Evolutionary conservation across 2,329 filamentous ascomycete species (phyloP).

Genomic region (Botrytis fragariae): DNA sequence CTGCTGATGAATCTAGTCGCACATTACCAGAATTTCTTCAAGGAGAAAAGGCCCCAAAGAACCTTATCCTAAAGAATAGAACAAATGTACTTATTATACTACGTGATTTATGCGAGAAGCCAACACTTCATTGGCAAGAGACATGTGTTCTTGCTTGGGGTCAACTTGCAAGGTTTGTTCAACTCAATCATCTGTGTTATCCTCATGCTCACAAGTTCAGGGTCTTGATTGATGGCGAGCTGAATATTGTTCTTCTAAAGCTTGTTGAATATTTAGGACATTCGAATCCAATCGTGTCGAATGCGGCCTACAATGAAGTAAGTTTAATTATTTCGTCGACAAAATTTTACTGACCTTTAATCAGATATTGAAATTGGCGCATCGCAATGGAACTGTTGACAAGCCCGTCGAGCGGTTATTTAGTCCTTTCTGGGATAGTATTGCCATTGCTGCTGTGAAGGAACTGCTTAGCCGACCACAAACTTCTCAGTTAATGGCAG

Average conservation of each 20-base stretch:
- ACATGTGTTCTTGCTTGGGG: slow-evolving; percentile 83
- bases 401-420: slow-evolving; percentile 68
- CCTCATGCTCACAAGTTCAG: slow-evolving; percentile 41
- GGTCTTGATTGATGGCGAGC: slow-evolving; percentile 73
- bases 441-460: slow-evolving; percentile 80
- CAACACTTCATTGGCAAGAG: slow-evolving; percentile 68
- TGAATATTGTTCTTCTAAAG: slow-evolving; percentile 80
- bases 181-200: not conserved
- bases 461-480: slow-evolving; percentile 80
- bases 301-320: slow-evolving; percentile 79
- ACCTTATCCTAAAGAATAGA: slow-evolving; percentile 60
- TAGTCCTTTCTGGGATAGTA: slow-evolving; percentile 81
- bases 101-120: slow-evolving; percentile 67
- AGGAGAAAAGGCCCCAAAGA: slow-evolving; percentile 39
- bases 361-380: slow-evolving; percentile 70
- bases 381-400: slow-evolving; percentile 59
- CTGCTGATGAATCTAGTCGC: slow-evolving; percentile 46
- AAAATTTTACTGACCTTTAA: not conserved
- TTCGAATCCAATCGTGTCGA: slow-evolving; percentile 73
- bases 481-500: slow-evolving; percentile 74
- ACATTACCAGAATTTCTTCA: slow-evolving; percentile 66
- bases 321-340: slow-evolving; percentile 31
- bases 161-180: slow-evolving; percentile 67
- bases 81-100: slow-evolving; percentile 69
- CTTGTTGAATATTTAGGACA: slow-evolving; percentile 86